These are phyloP conservation scores for Arthrobotrys iridis DNA, from an alignment of 2,329 filamentous ascomycete species.

Conservation along the genomic window DNA sequence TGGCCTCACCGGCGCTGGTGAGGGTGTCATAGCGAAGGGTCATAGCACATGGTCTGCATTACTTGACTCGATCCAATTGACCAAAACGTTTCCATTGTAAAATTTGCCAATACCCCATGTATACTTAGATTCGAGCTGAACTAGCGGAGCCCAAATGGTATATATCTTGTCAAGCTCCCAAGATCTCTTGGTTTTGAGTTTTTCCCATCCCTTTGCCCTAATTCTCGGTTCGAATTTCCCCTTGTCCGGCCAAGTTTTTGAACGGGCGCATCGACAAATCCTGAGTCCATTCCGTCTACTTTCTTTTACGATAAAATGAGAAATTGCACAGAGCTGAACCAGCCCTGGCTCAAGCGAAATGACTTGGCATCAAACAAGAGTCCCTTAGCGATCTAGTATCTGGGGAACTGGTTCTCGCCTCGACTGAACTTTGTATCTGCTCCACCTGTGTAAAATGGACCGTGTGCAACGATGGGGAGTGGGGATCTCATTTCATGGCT, in stretches of 20 bases:
- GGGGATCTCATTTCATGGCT: constrained; percentile 8
- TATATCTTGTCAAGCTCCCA: constrained; percentile 35
- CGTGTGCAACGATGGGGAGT: constrained; percentile 19
- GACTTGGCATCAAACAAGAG: constrained; percentile 3
- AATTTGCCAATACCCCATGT: background rate
- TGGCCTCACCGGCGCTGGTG: background rate
- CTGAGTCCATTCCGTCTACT: background rate
- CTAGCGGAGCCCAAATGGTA: background rate
- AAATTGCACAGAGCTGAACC: constrained; percentile 3
- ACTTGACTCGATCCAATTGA: background rate
- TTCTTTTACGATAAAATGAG: background rate
- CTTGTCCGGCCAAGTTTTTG: background rate
- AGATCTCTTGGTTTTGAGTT: constrained; percentile 25
- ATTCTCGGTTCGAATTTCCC: constrained; percentile 15
- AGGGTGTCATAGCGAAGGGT: constrained; percentile 41
- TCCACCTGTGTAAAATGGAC: constrained; percentile 4
- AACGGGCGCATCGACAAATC: background rate
- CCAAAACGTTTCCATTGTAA: background rate
- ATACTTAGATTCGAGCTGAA: background rate
- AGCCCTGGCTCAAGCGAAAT: background rate
- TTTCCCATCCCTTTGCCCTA: background rate
- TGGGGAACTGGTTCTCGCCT: constrained; percentile 5
- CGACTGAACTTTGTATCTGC: constrained; percentile 15
- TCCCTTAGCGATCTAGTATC: constrained; percentile 6
- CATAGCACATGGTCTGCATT: constrained; percentile 29